Evolutionary conservation across 176 grass and related monocot species (phyloP), one percentile per base, ranked within the genome.

Genomic region (Carex parvula): DNA sequence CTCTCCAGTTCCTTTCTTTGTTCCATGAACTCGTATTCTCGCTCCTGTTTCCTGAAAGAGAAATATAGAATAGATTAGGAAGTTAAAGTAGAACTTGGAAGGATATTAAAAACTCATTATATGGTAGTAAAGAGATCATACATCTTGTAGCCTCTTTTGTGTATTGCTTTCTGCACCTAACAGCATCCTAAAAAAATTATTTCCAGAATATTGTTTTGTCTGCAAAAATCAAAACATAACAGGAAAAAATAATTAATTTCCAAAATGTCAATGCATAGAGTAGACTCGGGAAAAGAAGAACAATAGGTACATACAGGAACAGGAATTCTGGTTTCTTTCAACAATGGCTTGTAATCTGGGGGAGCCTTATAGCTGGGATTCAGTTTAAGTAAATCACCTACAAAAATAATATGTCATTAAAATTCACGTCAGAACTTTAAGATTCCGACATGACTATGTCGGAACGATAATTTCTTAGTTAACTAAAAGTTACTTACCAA

Each of bases 291-390:
- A 33, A 70, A 85, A 53, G 61, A 77, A 71, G 0, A 61, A 83
- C 35, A 79, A 74, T 2, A 9, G 79, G 11, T 81, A 90, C 92
- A 83, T 92, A 93, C 93, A 80, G 77, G 87, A 84, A 95, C 79
- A 89, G 91, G 93, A 80, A 98, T 70, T 88, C 88, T 93, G 79
- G 96, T 71, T 69, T 98, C 91, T 85, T 92, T 98, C 57, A 98
- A 83, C 81, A 95, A 83, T 84, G 91, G 96, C 65, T 85, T 98
- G 88, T 95, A 98, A 78, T 93, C 85, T 20, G 89, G 82, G 57
- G 96, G 96, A 79, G 85, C 84, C 70, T 98, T 95, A 88, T 93
- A 95, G 80, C 84, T 87, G 24, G 93, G 86, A 92, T 95, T 95
- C 50, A 93, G 69, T 82, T 82, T 69, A 44, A 98, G 72, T 79